These are phyloP conservation scores for Pythium dissotocum DNA, from an alignment of 352 stramenopile genomes.

Conservation along the genomic window DNA sequence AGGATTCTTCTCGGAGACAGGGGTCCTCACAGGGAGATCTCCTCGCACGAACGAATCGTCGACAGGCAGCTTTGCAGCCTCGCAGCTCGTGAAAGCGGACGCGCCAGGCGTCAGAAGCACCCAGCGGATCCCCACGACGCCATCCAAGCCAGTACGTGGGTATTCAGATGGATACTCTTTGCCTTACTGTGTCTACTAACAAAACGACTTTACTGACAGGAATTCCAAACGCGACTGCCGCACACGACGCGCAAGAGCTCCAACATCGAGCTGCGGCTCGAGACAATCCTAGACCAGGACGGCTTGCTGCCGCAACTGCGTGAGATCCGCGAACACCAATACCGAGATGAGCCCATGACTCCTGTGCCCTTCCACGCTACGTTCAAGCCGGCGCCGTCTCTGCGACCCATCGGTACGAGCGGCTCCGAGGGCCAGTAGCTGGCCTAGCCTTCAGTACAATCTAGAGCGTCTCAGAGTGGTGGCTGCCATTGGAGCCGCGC, in stretches of 20 bases:
- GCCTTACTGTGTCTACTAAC: not conserved
- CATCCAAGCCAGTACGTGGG: conserved; percentile 7
- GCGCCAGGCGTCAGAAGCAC: conserved; percentile 4
- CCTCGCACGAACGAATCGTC: not conserved
- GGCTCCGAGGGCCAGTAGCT: not conserved
- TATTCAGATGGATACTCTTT: not conserved
- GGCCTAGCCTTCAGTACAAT: not conserved
- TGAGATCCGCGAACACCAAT: conserved; percentile 56
- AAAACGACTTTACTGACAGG: conserved; percentile 15
- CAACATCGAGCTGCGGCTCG: conserved; percentile 55
- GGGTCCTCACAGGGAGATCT: not conserved
- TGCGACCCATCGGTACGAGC: conserved; percentile 17
- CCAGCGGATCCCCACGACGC: conserved; percentile 12
- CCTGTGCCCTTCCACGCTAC: conserved; percentile 19
- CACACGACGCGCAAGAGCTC: conserved; percentile 65
- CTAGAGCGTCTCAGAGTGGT: conserved; percentile 1
- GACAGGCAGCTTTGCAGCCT: not conserved
- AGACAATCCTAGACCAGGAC: conserved; percentile 64
- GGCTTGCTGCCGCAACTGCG: conserved; percentile 52
- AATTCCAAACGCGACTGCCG: conserved; percentile 43
- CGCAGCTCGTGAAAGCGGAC: conserved; percentile 21
- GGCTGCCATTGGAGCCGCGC: conserved; percentile 4
- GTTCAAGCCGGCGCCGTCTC: conserved; percentile 25
- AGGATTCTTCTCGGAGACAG: conserved; percentile 16
- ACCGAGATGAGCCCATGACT: conserved; percentile 36